These are phyloP conservation scores for Aspergillus awamori DNA, from an alignment of 2,329 filamentous ascomycete species.

Conservation along the genomic window DNA sequence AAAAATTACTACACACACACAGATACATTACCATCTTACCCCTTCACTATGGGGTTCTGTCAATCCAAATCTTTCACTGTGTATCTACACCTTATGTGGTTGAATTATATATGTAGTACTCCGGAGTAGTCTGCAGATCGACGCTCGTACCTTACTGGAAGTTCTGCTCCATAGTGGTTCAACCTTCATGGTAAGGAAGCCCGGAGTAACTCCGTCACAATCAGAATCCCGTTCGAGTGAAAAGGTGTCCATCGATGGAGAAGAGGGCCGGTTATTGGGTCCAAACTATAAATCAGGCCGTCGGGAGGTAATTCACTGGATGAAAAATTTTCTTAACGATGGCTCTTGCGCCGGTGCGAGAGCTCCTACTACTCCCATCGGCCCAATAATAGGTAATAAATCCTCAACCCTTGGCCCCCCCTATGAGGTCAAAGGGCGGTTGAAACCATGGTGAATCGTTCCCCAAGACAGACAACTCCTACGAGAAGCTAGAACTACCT, in stretches of 20 bases:
- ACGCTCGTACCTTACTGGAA: neutral
- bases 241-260: constrained; percentile 5
- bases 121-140: neutral
- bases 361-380: neutral
- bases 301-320: constrained; percentile 1
- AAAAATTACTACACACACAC: neutral
- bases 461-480: constrained; percentile 2
- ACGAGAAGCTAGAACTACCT: neutral
- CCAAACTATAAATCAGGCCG: constrained; percentile 7
- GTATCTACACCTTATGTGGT: neutral
- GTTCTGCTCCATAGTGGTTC: neutral
- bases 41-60: no score
- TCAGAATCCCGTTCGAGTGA: neutral
- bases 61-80: no score
- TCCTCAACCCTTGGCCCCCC: neutral
- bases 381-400: constrained; percentile 10
- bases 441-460: constrained; percentile 14
- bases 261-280: constrained; percentile 4
- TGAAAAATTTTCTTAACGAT: constrained; percentile 3
- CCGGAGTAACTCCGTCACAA: constrained; percentile 8
- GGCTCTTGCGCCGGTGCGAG: constrained; percentile 2
- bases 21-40: no score
- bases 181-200: neutral
- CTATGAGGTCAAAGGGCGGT: constrained; percentile 8
- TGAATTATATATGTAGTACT: neutral